phyloP scores from a whole-genome alignment of 768 basidiomycete species.

The Cystofilobasidium capitatum region DNA sequence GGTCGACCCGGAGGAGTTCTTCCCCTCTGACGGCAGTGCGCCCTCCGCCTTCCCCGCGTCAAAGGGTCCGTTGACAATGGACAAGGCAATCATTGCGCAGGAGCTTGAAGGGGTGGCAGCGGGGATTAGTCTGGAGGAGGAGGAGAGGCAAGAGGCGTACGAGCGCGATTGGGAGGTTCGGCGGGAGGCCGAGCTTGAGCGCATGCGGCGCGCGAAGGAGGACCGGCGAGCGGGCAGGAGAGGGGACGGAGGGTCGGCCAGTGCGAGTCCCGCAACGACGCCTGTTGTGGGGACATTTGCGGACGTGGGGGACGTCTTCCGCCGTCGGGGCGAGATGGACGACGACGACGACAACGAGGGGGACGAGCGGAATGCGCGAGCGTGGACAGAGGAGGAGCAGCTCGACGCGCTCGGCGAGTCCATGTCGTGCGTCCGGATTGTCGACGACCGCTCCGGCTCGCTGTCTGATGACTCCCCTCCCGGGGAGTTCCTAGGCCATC shows the following conservation, averaged over 20 bases:
- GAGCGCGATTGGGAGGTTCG: constrained; percentile 20
- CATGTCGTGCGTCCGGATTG: background rate
- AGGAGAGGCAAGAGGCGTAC: background rate
- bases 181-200: constrained; percentile 18
- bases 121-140: background rate
- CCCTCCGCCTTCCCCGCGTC: no score
- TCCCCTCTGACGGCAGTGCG: background rate
- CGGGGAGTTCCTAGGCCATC: no score
- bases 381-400: constrained; percentile 13
- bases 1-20: constrained; percentile 17
- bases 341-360: background rate
- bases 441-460: background rate
- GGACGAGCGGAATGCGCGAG: background rate
- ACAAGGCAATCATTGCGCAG: background rate
- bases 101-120: background rate
- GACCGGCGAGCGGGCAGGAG: constrained; percentile 14
- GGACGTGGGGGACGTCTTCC: background rate
- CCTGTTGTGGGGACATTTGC: background rate
- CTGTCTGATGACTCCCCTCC: no score
- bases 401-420: background rate
- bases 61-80: background rate
- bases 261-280: background rate
- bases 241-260: background rate
- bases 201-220: constrained; percentile 10
- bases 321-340: background rate